Percentiles rank a stretch among this genome's conserved stretches.
Conservation (phyloP, 2,329 filamentous ascomycete species). For the Fusarium heterosporum region DNA sequence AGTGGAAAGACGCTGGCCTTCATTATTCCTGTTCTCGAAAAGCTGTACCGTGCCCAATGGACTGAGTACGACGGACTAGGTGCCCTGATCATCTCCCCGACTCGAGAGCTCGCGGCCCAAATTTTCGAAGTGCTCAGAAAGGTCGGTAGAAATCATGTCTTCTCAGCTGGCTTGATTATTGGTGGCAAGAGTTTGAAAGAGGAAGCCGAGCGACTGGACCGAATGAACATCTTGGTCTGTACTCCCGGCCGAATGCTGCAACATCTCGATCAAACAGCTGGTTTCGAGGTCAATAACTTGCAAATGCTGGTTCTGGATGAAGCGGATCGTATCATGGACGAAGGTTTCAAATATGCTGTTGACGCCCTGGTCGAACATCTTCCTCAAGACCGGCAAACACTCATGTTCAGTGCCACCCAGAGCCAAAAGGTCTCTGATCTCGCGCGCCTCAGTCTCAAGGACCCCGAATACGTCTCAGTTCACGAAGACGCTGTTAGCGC, state of each 20-base stretch:
- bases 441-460: slow-evolving; percentile 85
- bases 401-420: slow-evolving; percentile 96
- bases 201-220: slow-evolving; percentile 82
- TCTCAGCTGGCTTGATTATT: slow-evolving; percentile 93
- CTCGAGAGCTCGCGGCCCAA: slow-evolving; percentile 93
- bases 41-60: slow-evolving; percentile 89
- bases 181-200: slow-evolving; percentile 92
- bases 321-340: slow-evolving; percentile 95
- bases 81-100: slow-evolving; percentile 92
- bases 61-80: slow-evolving; percentile 91
- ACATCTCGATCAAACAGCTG: slow-evolving; percentile 92
- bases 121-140: slow-evolving; percentile 96
- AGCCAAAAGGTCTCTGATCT: slow-evolving; percentile 94
- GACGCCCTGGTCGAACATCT: slow-evolving; percentile 95
- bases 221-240: slow-evolving; percentile 98
- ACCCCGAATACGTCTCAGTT: slow-evolving; percentile 95
- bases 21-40: slow-evolving; percentile 90
- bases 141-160: slow-evolving; percentile 87
- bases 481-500: slow-evolving; percentile 84
- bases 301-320: slow-evolving; percentile 96
- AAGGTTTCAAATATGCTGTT: slow-evolving; percentile 92
- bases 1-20: slow-evolving; percentile 97
- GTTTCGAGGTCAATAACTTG: slow-evolving; percentile 89
- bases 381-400: slow-evolving; percentile 85
- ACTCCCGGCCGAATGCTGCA: slow-evolving; percentile 96